Conservation (phyloP, 139 green algal genomes). For the Ulvella scutata region DNA sequence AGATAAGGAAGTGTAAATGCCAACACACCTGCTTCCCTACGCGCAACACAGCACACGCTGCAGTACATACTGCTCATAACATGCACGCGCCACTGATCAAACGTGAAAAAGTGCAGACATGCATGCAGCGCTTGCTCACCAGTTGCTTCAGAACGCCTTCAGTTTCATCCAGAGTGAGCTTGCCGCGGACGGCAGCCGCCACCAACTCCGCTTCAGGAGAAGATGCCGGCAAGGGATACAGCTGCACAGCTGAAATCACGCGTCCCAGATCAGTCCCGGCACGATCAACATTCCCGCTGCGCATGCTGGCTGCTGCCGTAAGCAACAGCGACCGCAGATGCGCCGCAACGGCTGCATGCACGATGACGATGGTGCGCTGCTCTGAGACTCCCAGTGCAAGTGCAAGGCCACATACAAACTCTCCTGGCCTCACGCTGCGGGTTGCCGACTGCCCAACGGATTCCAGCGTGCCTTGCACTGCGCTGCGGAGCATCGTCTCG, state of each 20-base stretch:
- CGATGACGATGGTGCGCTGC: background rate
- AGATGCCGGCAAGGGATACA: background rate
- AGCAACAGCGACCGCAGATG: background rate
- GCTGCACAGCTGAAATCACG: background rate
- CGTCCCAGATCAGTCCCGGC: background rate
- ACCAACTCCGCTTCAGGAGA: background rate
- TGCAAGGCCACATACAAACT: background rate
- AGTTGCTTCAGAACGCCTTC: background rate
- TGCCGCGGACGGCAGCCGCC: background rate
- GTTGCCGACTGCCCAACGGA: background rate
- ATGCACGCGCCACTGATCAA: too few species aligned
- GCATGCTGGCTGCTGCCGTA: background rate
- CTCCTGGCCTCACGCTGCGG: background rate
- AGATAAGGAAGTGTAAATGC: too few species aligned
- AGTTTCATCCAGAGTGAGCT: background rate
- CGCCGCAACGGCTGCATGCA: background rate
- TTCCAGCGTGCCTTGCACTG: background rate
- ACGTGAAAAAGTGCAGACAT: too few species aligned
- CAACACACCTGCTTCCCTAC: too few species aligned
- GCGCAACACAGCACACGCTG: too few species aligned
- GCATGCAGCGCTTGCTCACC: too few species aligned
- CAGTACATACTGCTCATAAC: too few species aligned
- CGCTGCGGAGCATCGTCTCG: background rate
- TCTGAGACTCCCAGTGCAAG: background rate
- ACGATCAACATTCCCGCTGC: background rate